These are phyloP conservation scores for Fusarium longipes DNA, from an alignment of 2,329 filamentous ascomycete species.

Conservation along the genomic window DNA sequence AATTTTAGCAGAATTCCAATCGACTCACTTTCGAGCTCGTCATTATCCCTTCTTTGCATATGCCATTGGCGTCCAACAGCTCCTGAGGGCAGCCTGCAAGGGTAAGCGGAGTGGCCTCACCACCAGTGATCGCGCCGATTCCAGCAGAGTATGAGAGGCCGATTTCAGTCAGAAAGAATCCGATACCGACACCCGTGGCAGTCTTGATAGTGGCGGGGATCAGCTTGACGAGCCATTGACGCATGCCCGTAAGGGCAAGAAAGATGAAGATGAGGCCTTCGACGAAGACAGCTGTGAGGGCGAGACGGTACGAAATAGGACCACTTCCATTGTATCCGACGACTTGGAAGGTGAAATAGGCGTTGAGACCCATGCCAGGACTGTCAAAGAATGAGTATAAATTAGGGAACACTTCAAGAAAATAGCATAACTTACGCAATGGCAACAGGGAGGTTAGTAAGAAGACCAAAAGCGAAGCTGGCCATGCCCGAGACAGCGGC, in stretches of 20 bases:
- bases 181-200: conserved; percentile 73
- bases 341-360: conserved; percentile 75
- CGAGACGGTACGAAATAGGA: conserved; percentile 67
- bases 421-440: conserved; percentile 48
- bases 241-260: conserved; percentile 73
- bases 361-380: conserved; percentile 75
- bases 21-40: conserved; percentile 73
- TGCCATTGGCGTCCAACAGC: conserved; percentile 59
- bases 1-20: rapidly evolving
- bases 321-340: conserved; percentile 70
- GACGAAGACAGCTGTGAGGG: conserved; percentile 72
- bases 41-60: conserved; percentile 74
- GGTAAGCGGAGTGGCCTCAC: conserved; percentile 74
- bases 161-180: conserved; percentile 72
- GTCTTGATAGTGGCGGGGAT: conserved; percentile 74
- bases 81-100: conserved; percentile 78
- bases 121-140: conserved; percentile 81
- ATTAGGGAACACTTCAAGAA: rapidly evolving
- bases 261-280: conserved; percentile 74
- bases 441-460: conserved; percentile 78
- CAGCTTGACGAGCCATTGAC: conserved; percentile 76
- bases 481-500: conserved; percentile 82
- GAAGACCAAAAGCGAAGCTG: conserved; percentile 80
- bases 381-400: conserved; percentile 52
- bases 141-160: conserved; percentile 82